A percentile compares a stretch with the other conserved stretches of the same genome.
Evolutionary conservation across 331 rosid genomes (phyloP).

Genomic region (Erythrophleum ivorense): DNA sequence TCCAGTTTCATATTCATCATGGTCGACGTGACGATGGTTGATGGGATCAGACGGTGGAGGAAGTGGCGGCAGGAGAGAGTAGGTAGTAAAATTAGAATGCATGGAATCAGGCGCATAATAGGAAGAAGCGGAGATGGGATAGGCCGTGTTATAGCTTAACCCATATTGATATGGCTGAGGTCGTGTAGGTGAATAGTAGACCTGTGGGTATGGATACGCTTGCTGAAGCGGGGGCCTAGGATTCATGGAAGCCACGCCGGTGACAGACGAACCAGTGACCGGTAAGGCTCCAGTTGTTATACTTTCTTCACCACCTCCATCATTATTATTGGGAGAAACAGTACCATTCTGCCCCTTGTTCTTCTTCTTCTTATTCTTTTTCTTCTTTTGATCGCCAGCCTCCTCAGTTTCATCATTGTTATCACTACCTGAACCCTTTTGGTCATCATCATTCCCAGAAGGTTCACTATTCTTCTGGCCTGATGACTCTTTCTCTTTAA

Average conservation of each 20-base stretch:
- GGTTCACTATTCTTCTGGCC: conserved; percentile 36
- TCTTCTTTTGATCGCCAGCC: conserved; percentile 42
- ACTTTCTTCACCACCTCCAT: conserved; percentile 40
- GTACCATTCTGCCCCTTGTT: conserved; percentile 47
- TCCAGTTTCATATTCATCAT: conserved; percentile 46
- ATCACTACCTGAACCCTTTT: conserved; percentile 25
- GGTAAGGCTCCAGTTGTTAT: conserved; percentile 21
- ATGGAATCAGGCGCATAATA: conserved; percentile 52
- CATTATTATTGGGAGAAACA: not conserved
- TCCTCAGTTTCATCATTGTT: conserved; percentile 42
- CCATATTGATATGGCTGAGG: conserved; percentile 45
- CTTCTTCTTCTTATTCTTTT: conserved; percentile 70
- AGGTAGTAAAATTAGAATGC: conserved; percentile 44
- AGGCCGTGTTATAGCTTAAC: conserved; percentile 63
- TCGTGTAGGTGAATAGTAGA: conserved; percentile 42
- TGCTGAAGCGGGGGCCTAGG: conserved; percentile 58
- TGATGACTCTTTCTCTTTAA: conserved; percentile 31
- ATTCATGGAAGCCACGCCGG: conserved; percentile 33
- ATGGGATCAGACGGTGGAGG: conserved; percentile 47
- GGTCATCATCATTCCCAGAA: conserved; percentile 35
- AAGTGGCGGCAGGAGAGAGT: conserved; percentile 18
- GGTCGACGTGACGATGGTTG: conserved; percentile 34
- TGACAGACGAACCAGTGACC: not conserved
- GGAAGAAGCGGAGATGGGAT: conserved; percentile 48
- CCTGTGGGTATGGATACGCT: conserved; percentile 52